Percentiles rank a stretch among this genome's conserved stretches.
phyloP scores from a whole-genome alignment of 2,329 filamentous ascomycete species.

The Talaromyces marneffei region DNA sequence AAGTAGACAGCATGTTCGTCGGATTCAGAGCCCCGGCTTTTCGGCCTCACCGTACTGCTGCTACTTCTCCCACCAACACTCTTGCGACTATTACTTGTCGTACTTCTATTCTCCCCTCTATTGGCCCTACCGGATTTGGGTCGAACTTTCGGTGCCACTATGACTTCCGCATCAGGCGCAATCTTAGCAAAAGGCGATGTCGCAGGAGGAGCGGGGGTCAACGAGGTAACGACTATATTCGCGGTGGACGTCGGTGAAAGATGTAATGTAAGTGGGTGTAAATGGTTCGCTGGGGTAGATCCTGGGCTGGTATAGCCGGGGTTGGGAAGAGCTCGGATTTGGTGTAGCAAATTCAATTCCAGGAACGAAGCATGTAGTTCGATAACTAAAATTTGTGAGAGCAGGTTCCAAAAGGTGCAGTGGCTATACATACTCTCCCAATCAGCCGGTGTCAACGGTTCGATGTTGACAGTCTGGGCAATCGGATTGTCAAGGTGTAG shows the following conservation, averaged over 20 bases:
- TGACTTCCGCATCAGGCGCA: constrained; percentile 88
- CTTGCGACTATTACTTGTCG: constrained; percentile 60
- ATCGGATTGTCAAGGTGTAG: constrained; percentile 87
- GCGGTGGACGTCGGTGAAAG: constrained; percentile 93
- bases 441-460: constrained; percentile 88
- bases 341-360: constrained; percentile 85
- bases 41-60: constrained; percentile 62
- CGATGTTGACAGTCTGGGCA: constrained; percentile 92
- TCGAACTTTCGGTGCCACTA: constrained; percentile 88
- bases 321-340: constrained; percentile 90
- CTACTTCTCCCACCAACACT: constrained; percentile 65
- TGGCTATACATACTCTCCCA: constrained; percentile 68
- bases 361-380: constrained; percentile 94
- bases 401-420: not conserved
- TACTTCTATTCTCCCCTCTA: constrained; percentile 76
- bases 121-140: constrained; percentile 67
- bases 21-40: constrained; percentile 58
- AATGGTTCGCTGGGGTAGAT: constrained; percentile 46
- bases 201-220: constrained; percentile 66
- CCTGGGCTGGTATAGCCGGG: constrained; percentile 56
- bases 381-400: constrained; percentile 54
- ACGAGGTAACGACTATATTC: constrained; percentile 76
- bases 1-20: constrained; percentile 60
- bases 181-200: constrained; percentile 82
- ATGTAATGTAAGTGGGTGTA: constrained; percentile 83